A percentile compares a stretch with the other conserved stretches of the same genome.
These are phyloP conservation scores for Lasiodiplodia hormozganensis DNA, from an alignment of 2,329 filamentous ascomycete species.

Conservation along the genomic window DNA sequence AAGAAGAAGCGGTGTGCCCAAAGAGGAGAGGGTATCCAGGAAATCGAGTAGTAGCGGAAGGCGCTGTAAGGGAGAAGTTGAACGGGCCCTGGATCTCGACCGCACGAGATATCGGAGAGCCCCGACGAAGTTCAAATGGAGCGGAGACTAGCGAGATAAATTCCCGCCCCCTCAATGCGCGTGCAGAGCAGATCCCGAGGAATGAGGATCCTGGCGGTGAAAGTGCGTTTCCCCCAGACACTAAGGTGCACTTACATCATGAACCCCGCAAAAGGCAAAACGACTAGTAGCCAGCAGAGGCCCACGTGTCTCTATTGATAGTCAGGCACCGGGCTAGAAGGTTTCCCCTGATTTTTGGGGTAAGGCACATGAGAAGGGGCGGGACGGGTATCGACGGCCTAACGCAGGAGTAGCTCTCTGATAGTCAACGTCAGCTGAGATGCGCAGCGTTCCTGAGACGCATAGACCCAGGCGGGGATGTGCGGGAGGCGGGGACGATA, in stretches of 20 bases:
- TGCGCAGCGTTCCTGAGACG: background rate
- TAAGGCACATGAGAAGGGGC: background rate
- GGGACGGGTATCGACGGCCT: constrained; percentile 19
- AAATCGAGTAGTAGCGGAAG: background rate
- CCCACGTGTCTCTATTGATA: background rate
- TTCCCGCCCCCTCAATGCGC: constrained; percentile 20
- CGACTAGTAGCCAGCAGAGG: background rate
- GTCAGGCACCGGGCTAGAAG: background rate
- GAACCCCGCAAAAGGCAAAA: constrained; percentile 8
- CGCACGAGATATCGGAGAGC: constrained; percentile 1
- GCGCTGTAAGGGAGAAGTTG: background rate
- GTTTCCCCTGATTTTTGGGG: background rate
- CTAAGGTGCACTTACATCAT: constrained; percentile 24
- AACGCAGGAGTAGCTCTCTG: constrained; percentile 2
- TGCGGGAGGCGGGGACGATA: constrained; percentile 8
- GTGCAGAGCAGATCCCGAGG: background rate
- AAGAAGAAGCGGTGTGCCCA: background rate
- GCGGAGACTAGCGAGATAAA: constrained; percentile 22
- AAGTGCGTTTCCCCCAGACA: background rate
- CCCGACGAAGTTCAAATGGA: background rate
- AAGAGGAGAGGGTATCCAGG: background rate
- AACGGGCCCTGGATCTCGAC: background rate
- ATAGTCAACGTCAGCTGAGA: constrained; percentile 24
- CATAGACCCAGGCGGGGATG: background rate
- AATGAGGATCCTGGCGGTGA: background rate